Base-by-base conservation (phyloP, 306 rosid species). In the Acacia crassicarpa region DNA sequence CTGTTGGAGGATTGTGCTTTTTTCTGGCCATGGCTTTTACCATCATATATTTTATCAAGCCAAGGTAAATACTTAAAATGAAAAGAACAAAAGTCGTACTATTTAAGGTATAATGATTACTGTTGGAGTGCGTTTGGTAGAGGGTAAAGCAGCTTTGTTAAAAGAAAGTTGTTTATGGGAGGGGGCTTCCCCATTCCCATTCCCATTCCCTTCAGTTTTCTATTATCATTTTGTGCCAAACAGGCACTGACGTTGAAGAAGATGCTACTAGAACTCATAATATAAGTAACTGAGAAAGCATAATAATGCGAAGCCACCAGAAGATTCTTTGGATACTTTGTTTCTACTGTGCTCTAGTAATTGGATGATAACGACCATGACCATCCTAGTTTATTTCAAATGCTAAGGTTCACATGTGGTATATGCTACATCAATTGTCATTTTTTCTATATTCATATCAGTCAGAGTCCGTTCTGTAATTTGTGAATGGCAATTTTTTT, bases 1-100 rank as follows among this genome's bases (percentile, higher is more conserved):
- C 91, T 35, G 95, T 95, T n/a, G 98, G 98, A 22, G 98, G 98
- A 77, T 44, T 95, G 83, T 90, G 98, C 91, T 92, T 95, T 90
- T 90, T 95, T 77, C 80, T 95, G 91, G 86, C 97, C 27, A 80
- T 92, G 94, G 83, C 83, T 72, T 95, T 95, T 84, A 84, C 94
- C 30, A 56, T 93, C 67, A 89, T 95, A 33, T 95, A 95, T 86
- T 92, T 95, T 33, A 78, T 92, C 77, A 95, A 93, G 86, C 99
- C 99, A 89, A 95, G 99, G 99, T 95, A 89, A 78, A 54, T 67
- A 61, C 61, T 13, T 23, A 15, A 61, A 30, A 48, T 78, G 58
- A 41, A 25, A 3, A 25, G 25, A 10, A 12, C 25, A 61, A 23
- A 61, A 5, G 68, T 27, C 9, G 30, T 27, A 62, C 19, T 27